Conservation (phyloP, 805 yeast genomes). For the Priceomyces castillae region DNA sequence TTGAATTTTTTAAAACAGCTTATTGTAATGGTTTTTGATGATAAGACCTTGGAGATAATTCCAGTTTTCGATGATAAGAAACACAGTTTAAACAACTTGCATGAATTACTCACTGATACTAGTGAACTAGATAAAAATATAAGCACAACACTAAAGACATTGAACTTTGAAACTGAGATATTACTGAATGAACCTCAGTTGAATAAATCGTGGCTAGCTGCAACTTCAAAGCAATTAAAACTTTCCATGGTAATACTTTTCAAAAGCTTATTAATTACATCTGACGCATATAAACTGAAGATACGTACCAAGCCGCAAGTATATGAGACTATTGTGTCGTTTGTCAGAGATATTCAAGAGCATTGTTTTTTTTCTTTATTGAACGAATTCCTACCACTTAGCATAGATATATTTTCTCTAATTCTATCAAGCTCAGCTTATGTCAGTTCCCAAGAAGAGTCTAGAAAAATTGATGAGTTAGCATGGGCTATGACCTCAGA, state of each 20-base stretch:
- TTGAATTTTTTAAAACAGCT: conserved; percentile 20
- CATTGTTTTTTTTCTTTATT: conserved; percentile 32
- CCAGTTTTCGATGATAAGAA: neutral
- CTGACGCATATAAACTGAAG: conserved; percentile 17
- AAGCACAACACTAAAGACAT: neutral
- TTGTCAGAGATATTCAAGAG: conserved; percentile 19
- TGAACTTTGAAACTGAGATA: conserved; percentile 5
- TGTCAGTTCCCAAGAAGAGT: conserved; percentile 7
- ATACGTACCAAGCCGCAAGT: conserved; percentile 24
- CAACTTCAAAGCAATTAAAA: conserved; percentile 38
- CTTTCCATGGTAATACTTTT: conserved; percentile 30
- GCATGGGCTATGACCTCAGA: conserved; percentile 5
- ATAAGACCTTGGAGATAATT: conserved; percentile 13
- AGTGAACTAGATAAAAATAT: conserved; percentile 1
- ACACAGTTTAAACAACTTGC: conserved; percentile 10
- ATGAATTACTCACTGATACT: conserved; percentile 12
- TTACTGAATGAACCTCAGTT: neutral
- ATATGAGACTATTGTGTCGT: conserved; percentile 18
- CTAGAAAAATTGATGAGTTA: conserved; percentile 6
- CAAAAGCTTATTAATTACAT: conserved; percentile 23
- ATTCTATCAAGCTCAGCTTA: conserved; percentile 13
- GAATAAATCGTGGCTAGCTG: conserved; percentile 33
- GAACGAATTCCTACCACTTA: conserved; percentile 27
- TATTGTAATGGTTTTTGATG: conserved; percentile 31
- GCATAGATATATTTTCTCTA: conserved; percentile 29